A percentile compares a stretch with the other conserved stretches of the same genome.
Evolutionary conservation across 441 rosid species (phyloP).

Genomic region (Kokia cookei): DNA sequence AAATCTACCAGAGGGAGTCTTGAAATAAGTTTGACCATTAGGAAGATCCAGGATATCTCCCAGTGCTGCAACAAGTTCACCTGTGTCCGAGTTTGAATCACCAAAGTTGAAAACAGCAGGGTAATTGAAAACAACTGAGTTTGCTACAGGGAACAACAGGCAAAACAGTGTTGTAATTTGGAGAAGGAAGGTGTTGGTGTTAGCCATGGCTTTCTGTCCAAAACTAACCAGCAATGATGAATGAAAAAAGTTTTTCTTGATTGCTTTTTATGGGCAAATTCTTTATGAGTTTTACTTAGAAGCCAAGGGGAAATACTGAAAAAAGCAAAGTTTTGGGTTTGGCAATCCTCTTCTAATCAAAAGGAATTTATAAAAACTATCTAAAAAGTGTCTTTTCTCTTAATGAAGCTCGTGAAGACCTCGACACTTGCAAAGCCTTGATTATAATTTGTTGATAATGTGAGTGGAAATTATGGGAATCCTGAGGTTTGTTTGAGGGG

Average conservation of each 20-base stretch:
- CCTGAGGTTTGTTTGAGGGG: neutral
- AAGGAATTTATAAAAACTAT: too few relatives aligned
- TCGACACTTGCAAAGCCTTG: neutral
- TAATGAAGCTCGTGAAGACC: neutral
- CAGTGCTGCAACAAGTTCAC: slow-evolving; percentile 41
- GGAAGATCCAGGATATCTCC: slow-evolving; percentile 42
- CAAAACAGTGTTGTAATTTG: slow-evolving; percentile 14
- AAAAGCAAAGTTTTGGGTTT: slow-evolving; percentile 4
- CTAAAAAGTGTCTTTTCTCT: neutral
- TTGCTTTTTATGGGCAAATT: neutral
- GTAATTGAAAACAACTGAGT: slow-evolving; percentile 40
- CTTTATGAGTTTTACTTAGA: slow-evolving; percentile 27
- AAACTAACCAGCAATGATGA: neutral
- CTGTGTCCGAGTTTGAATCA: slow-evolving; percentile 69
- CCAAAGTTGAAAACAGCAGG: slow-evolving; percentile 62
- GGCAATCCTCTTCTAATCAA: too few relatives aligned
- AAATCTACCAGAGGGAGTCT: slow-evolving; percentile 41
- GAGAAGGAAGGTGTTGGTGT: neutral
- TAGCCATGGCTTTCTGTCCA: slow-evolving; percentile 14
- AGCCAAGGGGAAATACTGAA: slow-evolving; percentile 5
- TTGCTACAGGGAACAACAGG: slow-evolving; percentile 12
- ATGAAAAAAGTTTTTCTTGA: neutral
- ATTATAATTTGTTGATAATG: neutral
- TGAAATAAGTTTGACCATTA: slow-evolving; percentile 43
- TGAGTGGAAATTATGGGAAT: neutral